Evolutionary conservation across 257 asterid genomes (phyloP).

Genomic region (Capsicum pubescens): DNA sequence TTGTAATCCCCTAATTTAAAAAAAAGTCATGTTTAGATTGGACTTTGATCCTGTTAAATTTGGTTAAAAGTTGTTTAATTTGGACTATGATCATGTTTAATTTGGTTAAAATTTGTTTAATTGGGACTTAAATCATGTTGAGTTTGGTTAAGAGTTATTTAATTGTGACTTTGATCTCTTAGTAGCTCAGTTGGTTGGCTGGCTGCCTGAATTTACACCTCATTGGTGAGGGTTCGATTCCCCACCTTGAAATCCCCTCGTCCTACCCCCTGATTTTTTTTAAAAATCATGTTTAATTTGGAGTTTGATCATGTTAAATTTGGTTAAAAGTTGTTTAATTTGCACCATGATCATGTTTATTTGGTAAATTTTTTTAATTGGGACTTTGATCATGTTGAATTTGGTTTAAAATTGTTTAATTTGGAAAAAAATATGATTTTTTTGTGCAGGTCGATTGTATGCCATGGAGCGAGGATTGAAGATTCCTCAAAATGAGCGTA

Average conservation of each 20-base stretch:
- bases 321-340: neutral
- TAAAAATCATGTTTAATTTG: neutral
- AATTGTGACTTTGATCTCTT: neutral
- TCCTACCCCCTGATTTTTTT: too few relatives aligned
- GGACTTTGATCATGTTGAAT: neutral
- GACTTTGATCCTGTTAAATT: neutral
- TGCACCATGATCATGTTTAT: neutral
- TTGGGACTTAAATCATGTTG: neutral
- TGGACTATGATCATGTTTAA: neutral
- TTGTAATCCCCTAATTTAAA: too few relatives aligned
- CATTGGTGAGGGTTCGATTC: too few relatives aligned
- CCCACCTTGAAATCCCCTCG: too few relatives aligned
- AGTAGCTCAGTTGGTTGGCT: too few relatives aligned
- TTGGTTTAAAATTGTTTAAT: neutral
- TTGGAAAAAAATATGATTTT: neutral
- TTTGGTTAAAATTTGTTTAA: neutral
- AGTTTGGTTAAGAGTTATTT: neutral
- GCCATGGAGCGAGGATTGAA: slow-evolving; percentile 95
- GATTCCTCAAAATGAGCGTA: slow-evolving; percentile 84
- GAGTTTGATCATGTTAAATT: neutral
- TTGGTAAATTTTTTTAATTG: neutral
- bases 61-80: neutral
- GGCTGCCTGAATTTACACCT: too few relatives aligned
- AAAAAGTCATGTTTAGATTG: neutral
- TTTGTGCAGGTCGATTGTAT: slow-evolving; percentile 80